phyloP scores from a whole-genome alignment of 169 alveolate genomes.

The Cryptosporidium ryanae region DNA sequence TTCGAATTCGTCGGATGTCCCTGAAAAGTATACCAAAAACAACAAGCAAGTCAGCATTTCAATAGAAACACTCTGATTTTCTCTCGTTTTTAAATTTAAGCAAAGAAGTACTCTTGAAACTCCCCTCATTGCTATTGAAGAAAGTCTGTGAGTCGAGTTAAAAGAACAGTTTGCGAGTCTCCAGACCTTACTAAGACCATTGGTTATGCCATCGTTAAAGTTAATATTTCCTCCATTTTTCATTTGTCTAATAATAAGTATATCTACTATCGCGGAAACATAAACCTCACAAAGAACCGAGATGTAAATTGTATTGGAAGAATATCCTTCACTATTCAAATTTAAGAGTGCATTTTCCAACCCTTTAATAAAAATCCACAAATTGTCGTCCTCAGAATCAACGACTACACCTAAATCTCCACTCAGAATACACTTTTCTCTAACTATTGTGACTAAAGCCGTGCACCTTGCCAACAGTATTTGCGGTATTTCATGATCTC shows the following conservation, averaged over 20 bases:
- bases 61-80: background rate
- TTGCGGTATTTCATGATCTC: slow-evolving; percentile 42
- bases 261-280: slow-evolving; percentile 48
- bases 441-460: slow-evolving; percentile 22
- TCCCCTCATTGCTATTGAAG: slow-evolving; percentile 65
- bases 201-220: background rate
- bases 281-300: slow-evolving; percentile 58
- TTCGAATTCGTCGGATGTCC: slow-evolving; percentile 25
- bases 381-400: slow-evolving; percentile 36
- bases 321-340: background rate
- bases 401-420: background rate
- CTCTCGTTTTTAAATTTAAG: background rate
- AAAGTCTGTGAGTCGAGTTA: slow-evolving; percentile 42
- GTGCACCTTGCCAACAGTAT: slow-evolving; percentile 56
- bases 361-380: slow-evolving; percentile 38
- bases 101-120: slow-evolving; percentile 37
- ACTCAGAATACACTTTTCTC: slow-evolving; percentile 4
- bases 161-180: slow-evolving; percentile 8
- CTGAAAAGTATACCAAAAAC: slow-evolving; percentile 26
- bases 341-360: slow-evolving; percentile 34
- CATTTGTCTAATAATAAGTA: slow-evolving; percentile 58
- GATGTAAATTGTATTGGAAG: slow-evolving; percentile 12
- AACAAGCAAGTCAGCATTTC: slow-evolving; percentile 24
- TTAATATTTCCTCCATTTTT: slow-evolving; percentile 2
- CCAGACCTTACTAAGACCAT: slow-evolving; percentile 35